Percentiles rank a stretch among this genome's conserved stretches.
Conservation (phyloP, 305 asterid species). For the Solanum hybrid region DNA sequence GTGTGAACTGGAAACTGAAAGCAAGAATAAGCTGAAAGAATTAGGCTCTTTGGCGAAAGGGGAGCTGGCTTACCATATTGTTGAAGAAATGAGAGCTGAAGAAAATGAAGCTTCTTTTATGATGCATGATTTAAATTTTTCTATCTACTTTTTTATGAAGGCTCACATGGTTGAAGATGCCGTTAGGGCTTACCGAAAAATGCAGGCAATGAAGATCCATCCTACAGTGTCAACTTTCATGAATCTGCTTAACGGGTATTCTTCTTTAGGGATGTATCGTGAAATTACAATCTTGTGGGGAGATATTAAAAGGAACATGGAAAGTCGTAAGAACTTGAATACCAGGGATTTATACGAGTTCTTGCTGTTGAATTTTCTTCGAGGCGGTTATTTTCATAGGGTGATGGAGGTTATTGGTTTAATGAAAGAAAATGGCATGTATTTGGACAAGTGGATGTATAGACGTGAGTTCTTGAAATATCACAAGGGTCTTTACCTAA, state of each 20-base stretch:
- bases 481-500: conserved; percentile 73
- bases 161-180: conserved; percentile 81
- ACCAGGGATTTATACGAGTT: conserved; percentile 58
- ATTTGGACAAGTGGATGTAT: conserved; percentile 63
- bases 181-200: conserved; percentile 43
- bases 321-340: conserved; percentile 19
- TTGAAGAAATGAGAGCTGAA: conserved; percentile 30
- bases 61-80: conserved; percentile 33
- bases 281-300: conserved; percentile 81
- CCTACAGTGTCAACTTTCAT: conserved; percentile 50
- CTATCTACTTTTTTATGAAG: conserved; percentile 64
- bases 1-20: conserved; percentile 16
- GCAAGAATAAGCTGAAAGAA: conserved; percentile 12
- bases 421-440: conserved; percentile 57
- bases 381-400: conserved; percentile 88
- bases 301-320: conserved; percentile 58
- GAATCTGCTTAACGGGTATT: conserved; percentile 47
- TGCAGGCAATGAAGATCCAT: conserved; percentile 53
- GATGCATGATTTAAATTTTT: conserved; percentile 44
- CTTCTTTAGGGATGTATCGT: conserved; percentile 61
- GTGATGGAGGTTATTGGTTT: conserved; percentile 59
- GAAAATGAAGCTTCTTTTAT: conserved; percentile 16
- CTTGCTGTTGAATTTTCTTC: conserved; percentile 50
- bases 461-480: conserved; percentile 51
- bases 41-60: conserved; percentile 5